Evolutionary conservation across 2,329 filamentous ascomycete genomes (phyloP), one percentile per base, ranked within the genome.

Genomic region (Colletotrichum sp.): DNA sequence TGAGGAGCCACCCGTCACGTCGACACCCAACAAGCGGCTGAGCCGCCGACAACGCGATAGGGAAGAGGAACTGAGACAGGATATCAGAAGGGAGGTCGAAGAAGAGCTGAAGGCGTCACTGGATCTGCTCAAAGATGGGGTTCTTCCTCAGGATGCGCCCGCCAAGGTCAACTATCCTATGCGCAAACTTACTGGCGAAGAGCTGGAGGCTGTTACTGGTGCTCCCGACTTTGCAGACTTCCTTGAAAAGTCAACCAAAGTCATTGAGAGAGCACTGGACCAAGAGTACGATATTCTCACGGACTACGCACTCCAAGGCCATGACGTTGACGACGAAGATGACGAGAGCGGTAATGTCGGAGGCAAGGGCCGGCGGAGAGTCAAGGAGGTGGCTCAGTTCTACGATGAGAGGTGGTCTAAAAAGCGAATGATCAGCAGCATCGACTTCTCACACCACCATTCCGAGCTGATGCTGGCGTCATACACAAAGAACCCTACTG

Each of bases 401-500:
- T 98, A 95, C 85, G 96, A 98, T 82, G 94, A 98, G 77, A 92
- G 96, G 83, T 98, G 96, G 94, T 98, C 95, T 82, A 98, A 98
- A 88, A 98, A 98, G 87, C 93, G 96, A 78, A 98, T 98, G 94
- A 94, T 99, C 82, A 98, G 95, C 83, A 94, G 96, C 81, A 93
- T 99, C 80, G 95, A 96, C 86, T 99, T 98, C 85, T 99, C 96
- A 60, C 94, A 95, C 70, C 98, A 98, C 88, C 98, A 97, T 81
- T 95, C 95, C 30, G 97, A 99, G 85, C 91, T 99, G 43, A 89
- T 99, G 63, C 92, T 99, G 64, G 96, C 97, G 34, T 95, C 97
- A 6, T 99, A 99, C 85, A 99, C 97, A 72, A 99, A 99, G 86
- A 98, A 98, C 82, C 95, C 96, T 7, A 95, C 96, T 9, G 96